phyloP scores from a whole-genome alignment of 306 rosid genomes.

The Betula pendula region DNA sequence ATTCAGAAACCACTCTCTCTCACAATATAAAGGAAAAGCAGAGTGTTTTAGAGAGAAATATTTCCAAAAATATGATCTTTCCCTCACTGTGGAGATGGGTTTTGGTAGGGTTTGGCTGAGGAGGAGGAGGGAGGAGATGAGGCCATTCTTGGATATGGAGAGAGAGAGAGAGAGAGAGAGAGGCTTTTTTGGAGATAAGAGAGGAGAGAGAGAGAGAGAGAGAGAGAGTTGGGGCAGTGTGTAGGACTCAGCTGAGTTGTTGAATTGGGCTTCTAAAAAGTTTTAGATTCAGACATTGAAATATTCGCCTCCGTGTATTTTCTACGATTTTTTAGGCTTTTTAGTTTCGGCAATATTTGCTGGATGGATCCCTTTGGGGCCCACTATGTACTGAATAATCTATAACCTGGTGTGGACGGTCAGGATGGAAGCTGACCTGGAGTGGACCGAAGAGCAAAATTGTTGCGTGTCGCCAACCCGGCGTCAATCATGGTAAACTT shows the following conservation, averaged over 20 bases:
- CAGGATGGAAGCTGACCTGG: background rate
- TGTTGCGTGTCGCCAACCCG: background rate
- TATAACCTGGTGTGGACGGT: background rate
- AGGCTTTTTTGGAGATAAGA: background rate
- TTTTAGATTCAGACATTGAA: constrained; percentile 16
- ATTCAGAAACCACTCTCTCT: constrained; percentile 9
- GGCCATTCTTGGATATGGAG: constrained; percentile 11
- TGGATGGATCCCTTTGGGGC: background rate
- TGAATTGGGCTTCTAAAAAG: background rate
- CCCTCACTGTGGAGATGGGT: background rate
- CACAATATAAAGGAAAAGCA: background rate
- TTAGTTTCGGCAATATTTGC: background rate
- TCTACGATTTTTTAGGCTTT: background rate
- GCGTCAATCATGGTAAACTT: background rate
- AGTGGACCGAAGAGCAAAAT: background rate
- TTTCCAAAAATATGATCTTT: background rate
- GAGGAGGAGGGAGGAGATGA: constrained; percentile 2
- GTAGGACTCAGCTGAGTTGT: background rate
- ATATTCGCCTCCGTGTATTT: background rate
- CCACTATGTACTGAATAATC: background rate
- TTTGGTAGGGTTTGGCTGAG: constrained; percentile 20
- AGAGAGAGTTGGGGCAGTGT: background rate
- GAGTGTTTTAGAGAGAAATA: background rate
- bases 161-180: background rate
- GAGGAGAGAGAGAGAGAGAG: constrained; percentile 11